Percentiles rank a stretch among this genome's conserved stretches.
Conservation (phyloP, 768 basidiomycete genomes). For the Kondoa subrosea region DNA sequence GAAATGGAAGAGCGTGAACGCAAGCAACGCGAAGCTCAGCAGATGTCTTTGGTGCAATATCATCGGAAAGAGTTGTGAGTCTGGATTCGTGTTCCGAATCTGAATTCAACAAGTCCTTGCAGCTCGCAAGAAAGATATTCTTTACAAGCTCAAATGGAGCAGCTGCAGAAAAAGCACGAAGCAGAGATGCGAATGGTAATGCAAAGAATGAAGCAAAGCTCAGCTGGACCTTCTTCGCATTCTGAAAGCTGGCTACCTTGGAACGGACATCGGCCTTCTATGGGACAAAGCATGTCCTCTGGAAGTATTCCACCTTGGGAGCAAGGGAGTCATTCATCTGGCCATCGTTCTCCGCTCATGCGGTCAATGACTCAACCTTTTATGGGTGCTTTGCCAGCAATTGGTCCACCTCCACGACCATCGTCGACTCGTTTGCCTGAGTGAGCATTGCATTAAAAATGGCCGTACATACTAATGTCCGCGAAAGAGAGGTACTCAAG, state of each 20-base stretch:
- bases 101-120: background rate
- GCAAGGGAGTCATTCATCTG: background rate
- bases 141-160: background rate
- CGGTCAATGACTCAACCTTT: background rate
- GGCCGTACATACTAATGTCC: background rate
- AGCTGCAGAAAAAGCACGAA: background rate
- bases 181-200: background rate
- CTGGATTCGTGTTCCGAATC: background rate
- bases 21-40: background rate
- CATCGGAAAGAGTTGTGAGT: background rate
- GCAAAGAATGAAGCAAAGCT: background rate
- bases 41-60: background rate
- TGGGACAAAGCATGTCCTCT: background rate
- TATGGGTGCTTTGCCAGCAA: background rate
- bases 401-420: background rate
- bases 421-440: background rate
- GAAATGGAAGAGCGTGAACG: background rate
- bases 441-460: background rate
- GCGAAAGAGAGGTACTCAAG: background rate
- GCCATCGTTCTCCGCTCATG: background rate
- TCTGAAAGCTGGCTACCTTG: background rate
- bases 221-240: background rate
- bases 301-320: background rate
- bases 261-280: background rate
- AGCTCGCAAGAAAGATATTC: background rate